These are phyloP conservation scores for Hanseniaspora occidentalis DNA, from an alignment of 805 yeast genomes.

Conservation along the genomic window DNA sequence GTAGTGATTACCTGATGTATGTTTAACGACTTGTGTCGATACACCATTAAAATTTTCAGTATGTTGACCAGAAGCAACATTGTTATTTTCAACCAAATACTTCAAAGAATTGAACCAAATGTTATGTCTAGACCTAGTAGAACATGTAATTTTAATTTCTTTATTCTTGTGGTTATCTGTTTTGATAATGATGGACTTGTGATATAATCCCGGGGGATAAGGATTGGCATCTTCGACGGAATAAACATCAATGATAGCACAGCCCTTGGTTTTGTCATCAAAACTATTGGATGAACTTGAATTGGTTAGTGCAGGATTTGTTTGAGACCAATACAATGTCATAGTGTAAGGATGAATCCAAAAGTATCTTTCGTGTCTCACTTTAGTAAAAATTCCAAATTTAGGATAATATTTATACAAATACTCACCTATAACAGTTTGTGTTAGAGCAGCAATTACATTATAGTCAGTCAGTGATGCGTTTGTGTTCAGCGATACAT, in stretches of 20 bases:
- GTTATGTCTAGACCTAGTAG: slow-evolving; percentile 76
- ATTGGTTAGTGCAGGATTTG: slow-evolving; percentile 64
- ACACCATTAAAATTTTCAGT: slow-evolving; percentile 28
- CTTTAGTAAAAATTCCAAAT: slow-evolving; percentile 56
- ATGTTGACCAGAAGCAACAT: slow-evolving; percentile 50
- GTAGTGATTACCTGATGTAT: background rate
- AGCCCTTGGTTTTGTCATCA: slow-evolving; percentile 53
- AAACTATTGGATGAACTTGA: slow-evolving; percentile 31
- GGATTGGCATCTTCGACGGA: slow-evolving; percentile 79
- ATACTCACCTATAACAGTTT: slow-evolving; percentile 87
- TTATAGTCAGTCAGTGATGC: slow-evolving; percentile 55
- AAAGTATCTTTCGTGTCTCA: slow-evolving; percentile 82
- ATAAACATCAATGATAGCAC: slow-evolving; percentile 68
- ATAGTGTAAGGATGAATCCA: slow-evolving; percentile 94
- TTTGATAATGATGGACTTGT: slow-evolving; percentile 68
- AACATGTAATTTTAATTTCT: slow-evolving; percentile 69
- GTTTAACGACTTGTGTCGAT: background rate
- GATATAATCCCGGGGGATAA: slow-evolving; percentile 76
- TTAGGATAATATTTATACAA: slow-evolving; percentile 74
- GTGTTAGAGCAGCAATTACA: slow-evolving; percentile 78
- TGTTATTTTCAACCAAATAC: slow-evolving; percentile 54
- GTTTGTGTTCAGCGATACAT: slow-evolving; percentile 35
- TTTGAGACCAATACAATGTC: slow-evolving; percentile 79
- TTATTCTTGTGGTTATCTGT: slow-evolving; percentile 39
- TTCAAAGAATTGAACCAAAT: slow-evolving; percentile 81